Percentiles rank a stretch among this genome's conserved stretches.
Evolutionary conservation across 2,329 filamentous ascomycete genomes (phyloP).

Genomic region (Pseudocercospora fuligena): DNA sequence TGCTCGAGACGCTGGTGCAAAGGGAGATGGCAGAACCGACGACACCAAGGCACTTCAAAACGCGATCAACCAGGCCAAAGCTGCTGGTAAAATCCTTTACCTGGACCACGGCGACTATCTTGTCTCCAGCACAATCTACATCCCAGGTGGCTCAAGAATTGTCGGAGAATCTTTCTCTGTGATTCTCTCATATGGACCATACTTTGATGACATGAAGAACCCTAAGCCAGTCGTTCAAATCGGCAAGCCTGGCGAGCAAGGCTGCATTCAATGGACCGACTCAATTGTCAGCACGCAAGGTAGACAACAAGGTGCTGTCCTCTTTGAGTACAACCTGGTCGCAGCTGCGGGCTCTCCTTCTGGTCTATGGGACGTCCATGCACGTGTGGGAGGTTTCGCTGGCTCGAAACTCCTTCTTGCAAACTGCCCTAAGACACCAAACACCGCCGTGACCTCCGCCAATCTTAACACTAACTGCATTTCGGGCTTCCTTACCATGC

Average conservation of each 20-base stretch:
- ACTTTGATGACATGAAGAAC: constrained; percentile 61
- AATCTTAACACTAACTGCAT: constrained; percentile 37
- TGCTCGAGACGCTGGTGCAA: constrained; percentile 47
- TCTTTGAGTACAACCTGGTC: constrained; percentile 75
- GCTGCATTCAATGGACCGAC: constrained; percentile 72
- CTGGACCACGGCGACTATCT: constrained; percentile 78
- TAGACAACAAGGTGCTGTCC: constrained; percentile 67
- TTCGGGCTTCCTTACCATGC: constrained; percentile 38
- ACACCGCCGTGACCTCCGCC: constrained; percentile 25
- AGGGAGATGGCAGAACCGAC: constrained; percentile 62
- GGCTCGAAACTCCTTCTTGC: constrained; percentile 53
- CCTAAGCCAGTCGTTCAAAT: constrained; percentile 71
- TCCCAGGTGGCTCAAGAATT: constrained; percentile 64
- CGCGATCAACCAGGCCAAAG: constrained; percentile 58
- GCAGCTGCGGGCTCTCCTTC: constrained; percentile 44
- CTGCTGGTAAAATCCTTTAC: constrained; percentile 64
- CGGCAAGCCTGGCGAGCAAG: constrained; percentile 66
- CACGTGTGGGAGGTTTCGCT: constrained; percentile 57
- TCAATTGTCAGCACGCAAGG: constrained; percentile 73
- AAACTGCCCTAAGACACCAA: constrained; percentile 47
- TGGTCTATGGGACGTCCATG: constrained; percentile 64
- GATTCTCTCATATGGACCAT: constrained; percentile 61
- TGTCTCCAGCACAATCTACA: constrained; percentile 67
- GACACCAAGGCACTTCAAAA: constrained; percentile 64
- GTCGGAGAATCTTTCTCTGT: constrained; percentile 64